Evolutionary conservation across 1,284 basidiomycete genomes (phyloP).

Genomic region (Sporisorium reilianum): DNA sequence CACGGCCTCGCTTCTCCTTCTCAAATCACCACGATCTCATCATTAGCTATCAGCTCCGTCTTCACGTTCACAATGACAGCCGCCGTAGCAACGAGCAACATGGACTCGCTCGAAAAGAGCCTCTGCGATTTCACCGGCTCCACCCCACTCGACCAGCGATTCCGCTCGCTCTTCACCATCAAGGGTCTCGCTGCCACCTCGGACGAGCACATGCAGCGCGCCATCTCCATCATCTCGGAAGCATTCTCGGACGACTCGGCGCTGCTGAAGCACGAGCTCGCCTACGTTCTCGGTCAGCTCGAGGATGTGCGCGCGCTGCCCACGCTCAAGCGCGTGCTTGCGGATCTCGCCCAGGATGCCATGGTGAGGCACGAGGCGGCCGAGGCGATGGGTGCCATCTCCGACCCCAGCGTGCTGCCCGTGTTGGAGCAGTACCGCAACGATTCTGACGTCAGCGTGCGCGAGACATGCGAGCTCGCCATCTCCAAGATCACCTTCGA

Average conservation of each 20-base stretch:
- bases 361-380: slow-evolving; percentile 99
- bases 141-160: slow-evolving; percentile 86
- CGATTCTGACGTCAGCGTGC: slow-evolving; percentile 83
- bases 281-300: slow-evolving; percentile 96
- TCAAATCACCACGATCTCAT: neutral
- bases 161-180: slow-evolving; percentile 91
- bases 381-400: slow-evolving; percentile 97
- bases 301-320: slow-evolving; percentile 81
- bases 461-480: slow-evolving; percentile 98
- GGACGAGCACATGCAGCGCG: slow-evolving; percentile 68
- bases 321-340: slow-evolving; percentile 81
- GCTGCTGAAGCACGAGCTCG: slow-evolving; percentile 94
- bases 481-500: slow-evolving; percentile 95
- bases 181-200: slow-evolving; percentile 77
- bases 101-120: slow-evolving; percentile 53
- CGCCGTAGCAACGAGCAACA: slow-evolving; percentile 30
- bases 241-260: slow-evolving; percentile 89
- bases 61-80: slow-evolving; percentile 13
- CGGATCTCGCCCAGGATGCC: slow-evolving; percentile 81
- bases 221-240: slow-evolving; percentile 85
- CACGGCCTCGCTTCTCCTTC: neutral
- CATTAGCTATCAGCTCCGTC: neutral
- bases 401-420: slow-evolving; percentile 77
- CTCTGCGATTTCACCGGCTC: slow-evolving; percentile 73
- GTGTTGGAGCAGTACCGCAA: slow-evolving; percentile 80